A percentile compares a stretch with the other conserved stretches of the same genome.
phyloP scores from a whole-genome alignment of 106 monocot genomes.

The Dendrobium officinale region DNA sequence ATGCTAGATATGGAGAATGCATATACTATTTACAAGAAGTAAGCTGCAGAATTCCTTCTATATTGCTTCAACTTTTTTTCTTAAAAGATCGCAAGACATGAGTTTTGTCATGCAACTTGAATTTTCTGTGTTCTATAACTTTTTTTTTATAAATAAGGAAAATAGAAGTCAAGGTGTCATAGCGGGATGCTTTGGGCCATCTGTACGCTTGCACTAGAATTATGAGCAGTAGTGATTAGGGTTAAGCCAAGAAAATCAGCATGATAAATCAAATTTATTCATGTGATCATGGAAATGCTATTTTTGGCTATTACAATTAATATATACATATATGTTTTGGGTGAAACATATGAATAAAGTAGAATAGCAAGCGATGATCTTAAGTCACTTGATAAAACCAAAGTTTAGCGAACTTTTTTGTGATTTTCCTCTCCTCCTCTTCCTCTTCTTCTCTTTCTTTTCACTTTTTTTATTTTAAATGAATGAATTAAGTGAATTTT shows the following conservation, averaged over 20 bases:
- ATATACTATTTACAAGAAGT: conserved; percentile 90
- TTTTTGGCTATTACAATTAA: neutral
- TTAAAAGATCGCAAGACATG: neutral
- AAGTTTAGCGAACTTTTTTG: no score
- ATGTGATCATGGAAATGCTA: neutral
- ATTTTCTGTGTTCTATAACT: neutral
- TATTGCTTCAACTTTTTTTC: neutral
- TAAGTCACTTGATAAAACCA: neutral
- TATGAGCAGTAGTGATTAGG: neutral
- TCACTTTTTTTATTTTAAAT: neutral
- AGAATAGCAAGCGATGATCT: neutral
- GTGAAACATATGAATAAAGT: neutral
- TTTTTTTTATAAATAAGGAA: neutral
- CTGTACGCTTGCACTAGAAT: neutral
- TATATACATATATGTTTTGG: neutral
- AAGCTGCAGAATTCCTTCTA: conserved; percentile 14
- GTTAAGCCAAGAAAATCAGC: neutral
- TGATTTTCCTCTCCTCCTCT: neutral
- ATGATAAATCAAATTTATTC: neutral
- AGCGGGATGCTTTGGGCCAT: neutral
- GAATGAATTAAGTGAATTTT: neutral
- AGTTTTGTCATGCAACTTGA: neutral
- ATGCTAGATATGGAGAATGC: conserved; percentile 71
- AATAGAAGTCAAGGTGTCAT: neutral
- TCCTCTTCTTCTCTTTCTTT: neutral